phyloP scores from a whole-genome alignment of 2,329 filamentous ascomycete species.

The Diaporthe sp. region DNA sequence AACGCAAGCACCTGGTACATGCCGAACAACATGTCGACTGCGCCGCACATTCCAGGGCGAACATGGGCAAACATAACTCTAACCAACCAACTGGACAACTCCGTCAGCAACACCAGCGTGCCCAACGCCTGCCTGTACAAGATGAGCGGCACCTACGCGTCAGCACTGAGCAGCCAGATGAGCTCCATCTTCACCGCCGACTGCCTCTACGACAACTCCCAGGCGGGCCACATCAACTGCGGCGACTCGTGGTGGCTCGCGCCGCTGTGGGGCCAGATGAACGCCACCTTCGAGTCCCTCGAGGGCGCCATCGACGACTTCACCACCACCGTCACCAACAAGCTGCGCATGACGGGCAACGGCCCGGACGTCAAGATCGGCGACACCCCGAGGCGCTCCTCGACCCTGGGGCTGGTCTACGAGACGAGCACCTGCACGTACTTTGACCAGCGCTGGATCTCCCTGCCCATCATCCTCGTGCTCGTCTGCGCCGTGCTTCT shows the following conservation, averaged over 20 bases:
- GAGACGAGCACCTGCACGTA: conserved; percentile 40
- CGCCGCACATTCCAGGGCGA: conserved; percentile 34
- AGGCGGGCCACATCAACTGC: conserved; percentile 40
- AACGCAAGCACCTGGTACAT: conserved; percentile 39
- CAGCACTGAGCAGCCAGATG: conserved; percentile 38
- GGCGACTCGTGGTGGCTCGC: conserved; percentile 40
- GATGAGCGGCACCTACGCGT: conserved; percentile 40
- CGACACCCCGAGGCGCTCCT: neutral
- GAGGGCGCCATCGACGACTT: conserved; percentile 35
- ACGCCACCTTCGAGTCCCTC: conserved; percentile 38
- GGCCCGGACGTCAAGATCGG: conserved; percentile 31
- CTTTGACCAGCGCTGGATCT: conserved; percentile 40
- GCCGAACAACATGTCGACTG: conserved; percentile 33
- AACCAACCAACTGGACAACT: neutral
- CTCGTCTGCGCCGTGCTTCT: conserved; percentile 39
- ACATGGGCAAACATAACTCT: conserved; percentile 38
- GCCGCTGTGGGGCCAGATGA: conserved; percentile 38
- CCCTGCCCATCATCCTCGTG: conserved; percentile 39
- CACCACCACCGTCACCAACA: conserved; percentile 38
- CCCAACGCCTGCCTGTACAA: conserved; percentile 45
- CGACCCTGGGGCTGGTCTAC: conserved; percentile 35
- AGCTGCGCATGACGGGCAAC: conserved; percentile 36
- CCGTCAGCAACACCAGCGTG: conserved; percentile 34
- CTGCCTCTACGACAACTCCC: conserved; percentile 37
- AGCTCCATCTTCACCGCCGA: conserved; percentile 36